Percentiles rank a stretch among this genome's conserved stretches.
Evolutionary conservation across 306 rosid species (phyloP).

Genomic region (Aeschynomene evenia): DNA sequence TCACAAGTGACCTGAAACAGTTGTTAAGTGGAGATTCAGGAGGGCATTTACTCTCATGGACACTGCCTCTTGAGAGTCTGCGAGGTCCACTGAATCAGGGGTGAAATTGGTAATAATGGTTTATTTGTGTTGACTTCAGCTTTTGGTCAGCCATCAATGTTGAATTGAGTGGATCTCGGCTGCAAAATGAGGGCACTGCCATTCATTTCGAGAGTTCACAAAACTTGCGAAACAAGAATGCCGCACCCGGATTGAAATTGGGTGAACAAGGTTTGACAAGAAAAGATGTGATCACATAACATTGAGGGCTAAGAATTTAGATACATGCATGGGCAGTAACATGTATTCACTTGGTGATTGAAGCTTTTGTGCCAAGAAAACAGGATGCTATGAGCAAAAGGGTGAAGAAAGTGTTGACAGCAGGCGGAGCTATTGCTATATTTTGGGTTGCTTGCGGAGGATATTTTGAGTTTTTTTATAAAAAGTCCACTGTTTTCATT

Average conservation of each 20-base stretch:
- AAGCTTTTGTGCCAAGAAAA: slow-evolving; percentile 35
- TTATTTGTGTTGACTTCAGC: slow-evolving; percentile 43
- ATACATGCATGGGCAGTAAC: slow-evolving; percentile 28
- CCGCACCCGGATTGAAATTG: slow-evolving; percentile 46
- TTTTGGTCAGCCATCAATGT: slow-evolving; percentile 44
- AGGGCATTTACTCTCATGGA: slow-evolving; percentile 91
- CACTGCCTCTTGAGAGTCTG: slow-evolving; percentile 74
- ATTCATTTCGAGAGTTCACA: slow-evolving; percentile 27
- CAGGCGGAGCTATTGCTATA: slow-evolving; percentile 28
- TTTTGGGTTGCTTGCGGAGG: slow-evolving; percentile 41
- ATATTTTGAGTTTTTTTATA: slow-evolving; percentile 37
- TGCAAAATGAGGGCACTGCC: slow-evolving; percentile 27
- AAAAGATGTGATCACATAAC: slow-evolving; percentile 18
- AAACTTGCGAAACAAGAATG: slow-evolving; percentile 37
- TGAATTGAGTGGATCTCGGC: slow-evolving; percentile 41
- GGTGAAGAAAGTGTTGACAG: slow-evolving; percentile 28
- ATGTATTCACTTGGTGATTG: slow-evolving; percentile 20
- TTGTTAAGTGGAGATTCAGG: slow-evolving; percentile 88
- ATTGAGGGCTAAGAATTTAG: slow-evolving; percentile 12
- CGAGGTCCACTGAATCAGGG: slow-evolving; percentile 65
- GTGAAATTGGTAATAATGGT: slow-evolving; percentile 46
- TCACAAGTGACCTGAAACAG: slow-evolving; percentile 81
- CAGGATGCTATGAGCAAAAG: slow-evolving; percentile 20
- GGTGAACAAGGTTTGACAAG: slow-evolving; percentile 38
- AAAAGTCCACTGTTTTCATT: slow-evolving; percentile 12